A percentile compares a stretch with the other conserved stretches of the same genome.
phyloP scores from a whole-genome alignment of 179 eudicot genomes.

The Drosera spatulata region DNA sequence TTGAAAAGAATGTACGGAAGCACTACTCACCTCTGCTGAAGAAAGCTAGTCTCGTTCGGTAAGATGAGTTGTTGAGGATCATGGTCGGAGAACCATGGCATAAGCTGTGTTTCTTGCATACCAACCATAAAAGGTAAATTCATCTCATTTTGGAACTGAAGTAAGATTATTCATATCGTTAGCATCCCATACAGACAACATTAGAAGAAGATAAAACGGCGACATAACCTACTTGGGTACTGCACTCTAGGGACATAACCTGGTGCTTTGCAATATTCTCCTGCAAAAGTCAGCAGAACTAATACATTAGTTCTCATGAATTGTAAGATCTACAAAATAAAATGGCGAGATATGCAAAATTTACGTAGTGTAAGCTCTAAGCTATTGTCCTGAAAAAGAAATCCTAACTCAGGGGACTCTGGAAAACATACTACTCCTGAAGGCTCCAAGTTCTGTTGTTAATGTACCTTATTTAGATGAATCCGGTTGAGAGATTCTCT shows the following conservation, averaged over 20 bases:
- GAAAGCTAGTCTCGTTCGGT: conserved; percentile 1
- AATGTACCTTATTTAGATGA: conserved; percentile 59
- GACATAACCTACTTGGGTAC: conserved; percentile 40
- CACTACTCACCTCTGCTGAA: neutral
- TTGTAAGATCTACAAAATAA: neutral
- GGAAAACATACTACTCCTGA: neutral
- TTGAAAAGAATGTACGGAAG: neutral
- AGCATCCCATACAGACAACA: neutral
- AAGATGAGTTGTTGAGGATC: neutral
- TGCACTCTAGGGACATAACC: conserved; percentile 55
- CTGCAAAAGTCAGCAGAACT: conserved; percentile 18
- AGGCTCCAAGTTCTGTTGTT: neutral
- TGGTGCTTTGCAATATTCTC: conserved; percentile 46
- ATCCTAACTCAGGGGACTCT: neutral
- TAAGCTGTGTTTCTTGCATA: conserved; percentile 1
- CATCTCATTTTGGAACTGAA: conserved; percentile 50
- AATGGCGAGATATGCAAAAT: neutral
- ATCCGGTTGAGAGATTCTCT: conserved; percentile 56
- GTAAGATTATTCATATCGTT: neutral
- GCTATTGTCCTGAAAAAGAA: neutral
- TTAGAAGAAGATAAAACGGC: conserved; percentile 3
- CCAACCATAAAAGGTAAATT: neutral
- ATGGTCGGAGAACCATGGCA: neutral
- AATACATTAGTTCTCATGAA: neutral
- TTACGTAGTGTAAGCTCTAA: too few species aligned